A percentile compares a stretch with the other conserved stretches of the same genome.
Conservation (phyloP, 2,329 filamentous ascomycete genomes). For the Chalaropsis ovoidea region DNA sequence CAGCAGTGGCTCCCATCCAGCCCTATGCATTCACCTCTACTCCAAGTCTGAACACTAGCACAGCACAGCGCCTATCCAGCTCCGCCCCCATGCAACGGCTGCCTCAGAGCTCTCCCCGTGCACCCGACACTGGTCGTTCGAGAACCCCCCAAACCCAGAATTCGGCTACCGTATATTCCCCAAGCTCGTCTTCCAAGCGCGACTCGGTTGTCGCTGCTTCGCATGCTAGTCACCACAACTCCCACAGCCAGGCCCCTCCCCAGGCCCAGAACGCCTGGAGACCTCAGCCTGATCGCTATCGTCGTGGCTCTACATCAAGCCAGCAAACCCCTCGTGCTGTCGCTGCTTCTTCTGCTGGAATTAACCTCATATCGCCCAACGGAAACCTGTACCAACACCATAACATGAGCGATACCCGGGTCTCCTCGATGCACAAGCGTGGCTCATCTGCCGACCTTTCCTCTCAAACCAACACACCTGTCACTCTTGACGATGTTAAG, state of each 20-base stretch:
- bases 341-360: conserved; percentile 26
- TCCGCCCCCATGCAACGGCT: conserved; percentile 34
- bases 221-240: conserved; percentile 29
- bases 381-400: conserved; percentile 28
- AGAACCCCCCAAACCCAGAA: conserved; percentile 12
- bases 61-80: conserved; percentile 42
- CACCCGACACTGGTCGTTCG: conserved; percentile 31
- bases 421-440: conserved; percentile 25
- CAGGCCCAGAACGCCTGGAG: conserved; percentile 43
- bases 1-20: conserved; percentile 48
- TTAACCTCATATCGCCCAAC: conserved; percentile 29
- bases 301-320: conserved; percentile 48
- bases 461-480: background rate
- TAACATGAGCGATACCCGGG: conserved; percentile 27
- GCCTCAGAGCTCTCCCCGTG: conserved; percentile 11
- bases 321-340: conserved; percentile 36
- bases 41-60: conserved; percentile 50
- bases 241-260: conserved; percentile 33
- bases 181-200: conserved; percentile 7
- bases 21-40: conserved; percentile 67
- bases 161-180: conserved; percentile 10
- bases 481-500: conserved; percentile 46
- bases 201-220: conserved; percentile 26
- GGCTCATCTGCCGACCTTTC: conserved; percentile 17
- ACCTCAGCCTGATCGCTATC: conserved; percentile 71